Base-by-base conservation (phyloP, 768 basidiomycete genomes). In the Lentinula raphanica region DNA sequence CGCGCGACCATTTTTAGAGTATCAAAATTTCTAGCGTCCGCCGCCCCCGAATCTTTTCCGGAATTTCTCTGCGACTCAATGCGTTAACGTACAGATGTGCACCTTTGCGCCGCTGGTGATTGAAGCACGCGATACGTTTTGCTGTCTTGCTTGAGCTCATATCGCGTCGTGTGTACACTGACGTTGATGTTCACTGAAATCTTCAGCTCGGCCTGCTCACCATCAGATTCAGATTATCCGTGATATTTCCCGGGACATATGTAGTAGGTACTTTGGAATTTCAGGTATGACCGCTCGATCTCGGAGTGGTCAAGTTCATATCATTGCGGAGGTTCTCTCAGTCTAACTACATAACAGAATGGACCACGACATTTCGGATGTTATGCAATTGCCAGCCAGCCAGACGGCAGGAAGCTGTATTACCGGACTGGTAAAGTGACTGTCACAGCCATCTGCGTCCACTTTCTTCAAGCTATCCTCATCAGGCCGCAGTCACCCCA, bases 11-110 rank as follows among this genome's bases (percentile, higher is more conserved):
- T 28, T 21, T 49, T 49, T 49, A 49, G 46, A 44, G 19, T 21
- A 44, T 21, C 11, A n/a, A 44, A n/a, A 9, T 13, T 9, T 31
- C 29, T 31, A 49, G 29, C 3, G 17, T 49, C 25, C 29, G 27
- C 46, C 46, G 27, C 46, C 46, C 46, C 46, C 46, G 46, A 49
- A 31, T 49, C 46, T 49, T 49, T 49, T 49, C 46, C 46, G 46
- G 25, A 49, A 29, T 31, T n/a, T 49, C 46, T 49, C 15, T 49
- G 21, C 42, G 42, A 44, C 42, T 44, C 42, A 44, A 44, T 44
- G 9, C 21, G 19, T 19, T 44, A 23, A 44, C 42, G 42, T 44
- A 44, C 42, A 21, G 23, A 23, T 21, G 42, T 21, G 21, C 42
- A 44, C 42, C 21, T 21, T 44, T 44, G 7, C 42, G 9, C 42